Evolutionary conservation across 371 early-diverging fungal species (phyloP).

Genomic region (Syncephalastrum contaminatum): DNA sequence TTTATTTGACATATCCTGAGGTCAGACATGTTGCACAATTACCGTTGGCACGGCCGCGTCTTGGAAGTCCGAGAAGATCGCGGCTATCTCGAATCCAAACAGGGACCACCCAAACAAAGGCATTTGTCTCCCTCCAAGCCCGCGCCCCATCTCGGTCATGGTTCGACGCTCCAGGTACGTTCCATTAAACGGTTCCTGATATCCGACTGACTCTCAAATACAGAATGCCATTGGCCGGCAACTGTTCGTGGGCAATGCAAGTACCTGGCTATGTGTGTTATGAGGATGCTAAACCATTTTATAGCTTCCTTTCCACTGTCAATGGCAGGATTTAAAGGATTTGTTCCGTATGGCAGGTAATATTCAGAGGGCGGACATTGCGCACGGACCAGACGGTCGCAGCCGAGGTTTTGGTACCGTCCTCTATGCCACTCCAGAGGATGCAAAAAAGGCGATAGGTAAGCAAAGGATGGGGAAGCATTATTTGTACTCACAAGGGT

Average conservation of each 20-base stretch:
- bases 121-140: background rate
- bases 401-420: constrained; percentile 74
- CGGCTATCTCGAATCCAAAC: constrained; percentile 27
- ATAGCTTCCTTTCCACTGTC: constrained; percentile 62
- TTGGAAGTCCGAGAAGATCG: constrained; percentile 75
- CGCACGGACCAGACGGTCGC: constrained; percentile 57
- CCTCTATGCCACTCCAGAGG: constrained; percentile 62
- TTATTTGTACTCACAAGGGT: background rate
- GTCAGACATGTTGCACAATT: constrained; percentile 65
- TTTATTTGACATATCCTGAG: constrained; percentile 2
- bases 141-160: too few species aligned
- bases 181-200: too few species aligned
- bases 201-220: background rate
- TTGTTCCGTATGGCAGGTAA: constrained; percentile 69
- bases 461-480: constrained; percentile 5
- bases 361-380: constrained; percentile 68
- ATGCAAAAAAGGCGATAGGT: constrained; percentile 59
- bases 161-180: too few species aligned
- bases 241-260: constrained; percentile 69
- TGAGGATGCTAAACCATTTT: background rate
- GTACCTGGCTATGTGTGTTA: background rate
- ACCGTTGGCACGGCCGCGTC: constrained; percentile 69
- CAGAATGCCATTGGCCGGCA: constrained; percentile 36
- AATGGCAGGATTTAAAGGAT: constrained; percentile 81
- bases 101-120: background rate